phyloP scores from a whole-genome alignment of 257 asterid genomes.

The Fraxinus cuspidata region DNA sequence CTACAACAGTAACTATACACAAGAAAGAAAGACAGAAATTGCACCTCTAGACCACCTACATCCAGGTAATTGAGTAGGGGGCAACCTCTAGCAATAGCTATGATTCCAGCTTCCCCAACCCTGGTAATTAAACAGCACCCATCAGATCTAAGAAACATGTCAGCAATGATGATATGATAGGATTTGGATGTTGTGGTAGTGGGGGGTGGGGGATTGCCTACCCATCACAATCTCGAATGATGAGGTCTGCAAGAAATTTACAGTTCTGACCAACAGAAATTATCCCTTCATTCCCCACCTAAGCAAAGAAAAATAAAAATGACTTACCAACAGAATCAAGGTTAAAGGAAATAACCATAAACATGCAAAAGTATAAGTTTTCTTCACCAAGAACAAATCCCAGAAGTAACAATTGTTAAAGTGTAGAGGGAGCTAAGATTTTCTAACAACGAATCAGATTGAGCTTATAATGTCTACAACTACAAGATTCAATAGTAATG shows the following conservation, averaged over 20 bases:
- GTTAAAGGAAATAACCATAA: background rate
- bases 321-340: conserved; percentile 6
- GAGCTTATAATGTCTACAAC: background rate
- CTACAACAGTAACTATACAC: too few relatives aligned
- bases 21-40: conserved; percentile 14
- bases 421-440: background rate
- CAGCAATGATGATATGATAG: background rate
- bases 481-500: background rate
- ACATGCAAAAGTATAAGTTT: conserved; percentile 15
- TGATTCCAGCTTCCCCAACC: conserved; percentile 79
- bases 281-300: conserved; percentile 81
- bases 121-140: conserved; percentile 42
- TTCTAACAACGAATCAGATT: background rate
- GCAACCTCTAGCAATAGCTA: conserved; percentile 81
- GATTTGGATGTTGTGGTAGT: background rate
- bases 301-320: conserved; percentile 22
- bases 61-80: conserved; percentile 77
- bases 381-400: background rate
- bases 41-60: conserved; percentile 84
- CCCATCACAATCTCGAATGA: conserved; percentile 87
- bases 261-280: conserved; percentile 84
- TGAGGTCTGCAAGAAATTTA: conserved; percentile 72
- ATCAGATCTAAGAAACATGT: conserved; percentile 13
- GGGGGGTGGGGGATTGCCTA: conserved; percentile 15
- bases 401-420: too few relatives aligned